These are phyloP conservation scores for Mycena citricolor DNA, from an alignment of 1,284 basidiomycete genomes.

Conservation along the genomic window DNA sequence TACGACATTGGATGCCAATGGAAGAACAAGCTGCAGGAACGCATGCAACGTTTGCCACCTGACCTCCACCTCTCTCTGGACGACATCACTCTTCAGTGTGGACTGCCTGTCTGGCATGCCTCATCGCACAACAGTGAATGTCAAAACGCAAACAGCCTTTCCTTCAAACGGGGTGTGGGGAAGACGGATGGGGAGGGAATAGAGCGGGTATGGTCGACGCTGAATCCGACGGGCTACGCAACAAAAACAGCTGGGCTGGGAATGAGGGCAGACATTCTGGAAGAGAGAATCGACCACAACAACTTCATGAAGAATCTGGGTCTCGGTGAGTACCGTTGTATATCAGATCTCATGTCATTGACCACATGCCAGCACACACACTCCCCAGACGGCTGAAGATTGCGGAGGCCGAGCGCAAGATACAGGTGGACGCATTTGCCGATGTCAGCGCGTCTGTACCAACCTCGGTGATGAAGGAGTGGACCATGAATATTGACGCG, in stretches of 20 bases:
- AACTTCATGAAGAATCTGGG: slow-evolving; percentile 23
- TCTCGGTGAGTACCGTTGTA: slow-evolving; percentile 10
- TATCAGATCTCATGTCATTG: neutral
- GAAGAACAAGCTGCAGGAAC: slow-evolving; percentile 9
- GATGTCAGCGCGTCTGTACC: slow-evolving; percentile 8
- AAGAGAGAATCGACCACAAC: slow-evolving; percentile 22
- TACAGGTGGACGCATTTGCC: slow-evolving; percentile 5
- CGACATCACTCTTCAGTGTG: neutral
- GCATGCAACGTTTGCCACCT: neutral
- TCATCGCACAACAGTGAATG: slow-evolving; percentile 1
- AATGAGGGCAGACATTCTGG: slow-evolving; percentile 22
- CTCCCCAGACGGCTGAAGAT: slow-evolving; percentile 6
- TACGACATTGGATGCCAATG: slow-evolving; percentile 27
- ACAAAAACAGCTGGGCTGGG: slow-evolving; percentile 29
- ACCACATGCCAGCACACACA: slow-evolving; percentile 1
- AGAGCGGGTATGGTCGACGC: slow-evolving; percentile 26
- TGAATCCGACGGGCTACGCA: slow-evolving; percentile 23
- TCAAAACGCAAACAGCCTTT: slow-evolving; percentile 17
- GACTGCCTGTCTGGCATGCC: slow-evolving; percentile 6
- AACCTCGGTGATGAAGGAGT: neutral
- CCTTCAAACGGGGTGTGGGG: slow-evolving; percentile 12
- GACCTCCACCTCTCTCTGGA: slow-evolving; percentile 7
- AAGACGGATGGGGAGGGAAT: slow-evolving; percentile 29
- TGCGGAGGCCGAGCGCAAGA: slow-evolving; percentile 11
- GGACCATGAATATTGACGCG: slow-evolving; percentile 4